A percentile compares a stretch with the other conserved stretches of the same genome.
phyloP scores from a whole-genome alignment of 768 basidiomycete genomes.

The Gloeopeniophorella convolvens region DNA sequence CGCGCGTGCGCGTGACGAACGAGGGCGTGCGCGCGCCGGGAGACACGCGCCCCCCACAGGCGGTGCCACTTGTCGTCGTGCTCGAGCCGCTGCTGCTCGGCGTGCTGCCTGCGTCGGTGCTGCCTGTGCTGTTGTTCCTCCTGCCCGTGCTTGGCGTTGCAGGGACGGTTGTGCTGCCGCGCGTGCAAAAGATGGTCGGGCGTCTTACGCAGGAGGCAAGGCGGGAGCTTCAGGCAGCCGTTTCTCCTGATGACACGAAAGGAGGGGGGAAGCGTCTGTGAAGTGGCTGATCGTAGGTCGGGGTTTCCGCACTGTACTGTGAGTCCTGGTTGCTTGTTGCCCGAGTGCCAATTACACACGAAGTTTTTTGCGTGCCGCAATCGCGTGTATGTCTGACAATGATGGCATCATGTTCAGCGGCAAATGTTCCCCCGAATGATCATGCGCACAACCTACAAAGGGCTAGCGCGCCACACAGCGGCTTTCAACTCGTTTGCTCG shows the following conservation, averaged over 20 bases:
- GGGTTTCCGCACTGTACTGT: too few species aligned
- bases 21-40: constrained; percentile 45
- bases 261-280: background rate
- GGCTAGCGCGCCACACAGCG: too few species aligned
- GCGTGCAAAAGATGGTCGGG: constrained; percentile 10
- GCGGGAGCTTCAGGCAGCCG: constrained; percentile 17
- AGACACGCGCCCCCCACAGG: constrained; percentile 17
- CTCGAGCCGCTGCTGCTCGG: constrained; percentile 59
- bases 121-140: constrained; percentile 29
- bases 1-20: constrained; percentile 49
- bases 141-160: constrained; percentile 24
- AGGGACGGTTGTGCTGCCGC: constrained; percentile 15
- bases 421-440: too few species aligned
- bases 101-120: constrained; percentile 49
- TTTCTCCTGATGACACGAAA: background rate
- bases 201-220: constrained; percentile 15
- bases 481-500: too few species aligned
- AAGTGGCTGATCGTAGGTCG: too few species aligned
- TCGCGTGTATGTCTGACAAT: too few species aligned
- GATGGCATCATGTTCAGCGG: too few species aligned
- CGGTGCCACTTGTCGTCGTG: constrained; percentile 44
- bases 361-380: too few species aligned
- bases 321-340: too few species aligned
- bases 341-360: too few species aligned
- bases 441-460: too few species aligned